Evolutionary conservation across 2,329 filamentous ascomycete species (phyloP), one percentile per base, ranked within the genome.

Genomic region (Calonectria ilicicola): DNA sequence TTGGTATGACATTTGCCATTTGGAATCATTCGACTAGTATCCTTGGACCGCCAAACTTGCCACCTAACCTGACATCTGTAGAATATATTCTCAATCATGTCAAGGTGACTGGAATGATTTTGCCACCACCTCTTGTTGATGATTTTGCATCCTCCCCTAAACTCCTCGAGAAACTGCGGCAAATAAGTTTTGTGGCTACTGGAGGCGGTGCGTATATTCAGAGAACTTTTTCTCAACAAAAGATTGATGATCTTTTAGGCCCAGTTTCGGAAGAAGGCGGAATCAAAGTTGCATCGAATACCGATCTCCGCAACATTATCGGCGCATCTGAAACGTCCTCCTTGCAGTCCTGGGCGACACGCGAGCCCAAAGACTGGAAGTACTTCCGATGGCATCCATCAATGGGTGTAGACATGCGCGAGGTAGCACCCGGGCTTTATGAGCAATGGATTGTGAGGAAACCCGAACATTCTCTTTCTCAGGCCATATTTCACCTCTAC

Each of bases 1-100:
- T 58, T 35, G 53, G 53, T n/a, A 58, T 58, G 53, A 58, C 53
- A 58, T 58, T 58, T 40, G n/a, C 53, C 10, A 58, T 58, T n/a
- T 58, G 53, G 53, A 58, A 58, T 9, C 53, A 58, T 40, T 58
- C 53, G 4, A 58, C 53, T 2, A 58, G 53, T 32, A 14, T 58
- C 2, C n/a, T 58, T 15, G 53, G 53, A 3, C 53, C 53, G 3
- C 29, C 53, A 12, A 58, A 38, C 10, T 15, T 58, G 9, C 53
- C 53, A 3, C 53, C 53, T 9, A 58, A 38, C n/a, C 12, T 58
- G 2, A n/a, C 29, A 19, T 35, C 53, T 4, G 53, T 26, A 3
- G 53, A 58, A 26, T 40, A 58, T 15, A 23, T 58, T 2, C 53
- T 58, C 0, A n/a, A 58, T 58, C 53, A 58, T 40, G 12, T 58